These are phyloP conservation scores for Ustanciosporium gigantosporum DNA, from an alignment of 1,284 basidiomycete species.

Conservation along the genomic window DNA sequence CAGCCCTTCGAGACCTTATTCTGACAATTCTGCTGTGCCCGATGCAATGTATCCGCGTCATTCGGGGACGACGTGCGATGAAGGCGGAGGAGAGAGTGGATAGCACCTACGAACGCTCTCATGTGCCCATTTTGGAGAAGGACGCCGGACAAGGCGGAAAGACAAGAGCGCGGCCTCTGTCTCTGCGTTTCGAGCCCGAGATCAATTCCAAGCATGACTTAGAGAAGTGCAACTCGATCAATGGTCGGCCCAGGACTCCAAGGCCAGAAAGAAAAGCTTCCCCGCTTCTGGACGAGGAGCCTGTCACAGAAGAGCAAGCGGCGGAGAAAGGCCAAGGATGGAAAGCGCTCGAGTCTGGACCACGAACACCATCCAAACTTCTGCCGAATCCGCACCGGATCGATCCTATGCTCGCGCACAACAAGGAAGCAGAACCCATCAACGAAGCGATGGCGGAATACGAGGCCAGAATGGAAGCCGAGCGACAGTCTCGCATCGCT, in stretches of 20 bases:
- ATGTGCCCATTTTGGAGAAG: slow-evolving; percentile 29
- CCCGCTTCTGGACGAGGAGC: slow-evolving; percentile 6
- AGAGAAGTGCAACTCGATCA: slow-evolving; percentile 4
- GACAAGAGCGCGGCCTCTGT: slow-evolving; percentile 1
- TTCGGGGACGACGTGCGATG: slow-evolving; percentile 5
- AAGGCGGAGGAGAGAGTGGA: slow-evolving; percentile 14
- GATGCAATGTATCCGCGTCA: slow-evolving; percentile 19
- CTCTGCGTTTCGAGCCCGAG: slow-evolving; percentile 14
- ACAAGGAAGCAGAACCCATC: slow-evolving; percentile 25
- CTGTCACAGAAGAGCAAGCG: slow-evolving; percentile 47
- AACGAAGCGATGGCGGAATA: slow-evolving; percentile 23
- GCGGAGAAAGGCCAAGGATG: slow-evolving; percentile 9
- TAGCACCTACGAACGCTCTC: slow-evolving; percentile 13
- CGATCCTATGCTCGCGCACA: slow-evolving; percentile 44
- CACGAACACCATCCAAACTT: slow-evolving; percentile 20
- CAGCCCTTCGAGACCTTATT: slow-evolving; percentile 20
- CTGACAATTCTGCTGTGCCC: slow-evolving; percentile 19
- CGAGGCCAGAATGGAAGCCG: slow-evolving; percentile 30
- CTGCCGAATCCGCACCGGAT: slow-evolving; percentile 49
- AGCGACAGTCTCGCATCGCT: slow-evolving; percentile 22
- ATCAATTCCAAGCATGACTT: slow-evolving; percentile 1
- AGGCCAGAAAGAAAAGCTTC: slow-evolving; percentile 8
- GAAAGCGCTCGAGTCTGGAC: slow-evolving; percentile 11
- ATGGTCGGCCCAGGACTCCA: slow-evolving; percentile 16
- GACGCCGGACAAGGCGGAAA: background rate